These are phyloP conservation scores for Myriosclerotinia curreyana DNA, from an alignment of 2,329 filamentous ascomycete genomes.

Conservation along the genomic window DNA sequence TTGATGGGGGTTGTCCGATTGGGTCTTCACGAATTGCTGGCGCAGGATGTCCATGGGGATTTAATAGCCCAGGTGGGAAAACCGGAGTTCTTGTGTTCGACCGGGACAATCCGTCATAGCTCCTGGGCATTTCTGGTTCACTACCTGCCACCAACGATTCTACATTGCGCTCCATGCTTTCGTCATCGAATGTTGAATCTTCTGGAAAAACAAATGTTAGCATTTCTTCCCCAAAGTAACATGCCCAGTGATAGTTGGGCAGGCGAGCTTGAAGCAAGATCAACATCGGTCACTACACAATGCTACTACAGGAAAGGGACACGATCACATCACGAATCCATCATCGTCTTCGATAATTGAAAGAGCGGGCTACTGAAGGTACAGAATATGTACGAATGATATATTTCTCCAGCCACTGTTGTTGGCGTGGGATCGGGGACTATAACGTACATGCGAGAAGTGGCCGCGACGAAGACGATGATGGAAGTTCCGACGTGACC, in stretches of 20 bases:
- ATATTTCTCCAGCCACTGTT: constrained; percentile 49
- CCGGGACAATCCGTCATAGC: constrained; percentile 28
- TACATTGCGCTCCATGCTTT: constrained; percentile 52
- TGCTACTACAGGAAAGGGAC: constrained; percentile 33
- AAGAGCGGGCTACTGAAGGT: constrained; percentile 40
- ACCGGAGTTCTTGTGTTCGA: constrained; percentile 40
- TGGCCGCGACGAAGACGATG: constrained; percentile 62
- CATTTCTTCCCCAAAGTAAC: constrained; percentile 5
- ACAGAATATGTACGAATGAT: constrained; percentile 46
- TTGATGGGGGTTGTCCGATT: constrained; percentile 32
- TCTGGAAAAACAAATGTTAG: constrained; percentile 46
- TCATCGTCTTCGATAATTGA: constrained; percentile 55
- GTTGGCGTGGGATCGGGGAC: constrained; percentile 42
- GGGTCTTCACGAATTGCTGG: constrained; percentile 34
- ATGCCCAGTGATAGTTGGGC: constrained; percentile 7
- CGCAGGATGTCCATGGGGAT: constrained; percentile 43
- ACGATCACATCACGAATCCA: constrained; percentile 52
- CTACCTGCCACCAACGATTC: constrained; percentile 65
- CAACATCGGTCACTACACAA: constrained; percentile 41
- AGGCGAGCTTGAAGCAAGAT: constrained; percentile 39
- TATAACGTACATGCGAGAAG: constrained; percentile 64
- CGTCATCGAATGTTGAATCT: constrained; percentile 58
- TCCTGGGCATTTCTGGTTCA: constrained; percentile 28
- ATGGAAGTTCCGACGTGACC: constrained; percentile 58
- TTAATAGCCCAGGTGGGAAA: constrained; percentile 46